Percentiles rank a stretch among this genome's conserved stretches.
phyloP scores from a whole-genome alignment of 2,329 filamentous ascomycete genomes.

The Juglanconis juglandina region DNA sequence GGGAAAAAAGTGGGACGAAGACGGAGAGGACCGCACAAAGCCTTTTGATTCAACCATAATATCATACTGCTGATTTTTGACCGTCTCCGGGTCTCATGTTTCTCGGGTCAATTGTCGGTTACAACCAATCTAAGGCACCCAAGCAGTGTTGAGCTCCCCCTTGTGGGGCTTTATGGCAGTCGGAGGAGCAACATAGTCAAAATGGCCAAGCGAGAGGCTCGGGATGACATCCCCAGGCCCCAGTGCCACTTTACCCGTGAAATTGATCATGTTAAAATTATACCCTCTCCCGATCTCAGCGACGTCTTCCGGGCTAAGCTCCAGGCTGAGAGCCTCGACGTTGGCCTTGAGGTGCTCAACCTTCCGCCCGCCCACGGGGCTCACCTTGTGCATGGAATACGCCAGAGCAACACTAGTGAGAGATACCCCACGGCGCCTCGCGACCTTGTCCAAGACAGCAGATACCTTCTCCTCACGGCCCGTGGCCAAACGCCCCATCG shows the following conservation, averaged over 20 bases:
- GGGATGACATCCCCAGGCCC: constrained; percentile 42
- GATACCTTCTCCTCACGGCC: constrained; percentile 53
- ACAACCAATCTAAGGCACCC: not conserved
- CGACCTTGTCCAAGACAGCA: constrained; percentile 47
- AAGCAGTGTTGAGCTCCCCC: not conserved
- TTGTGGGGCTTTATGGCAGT: constrained; percentile 13
- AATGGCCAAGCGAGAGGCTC: constrained; percentile 43
- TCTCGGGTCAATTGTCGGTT: no score
- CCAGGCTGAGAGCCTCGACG: constrained; percentile 62
- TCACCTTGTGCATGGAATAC: constrained; percentile 65
- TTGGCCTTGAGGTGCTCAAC: constrained; percentile 67
- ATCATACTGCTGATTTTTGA: no score
- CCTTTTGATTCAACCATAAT: no score
- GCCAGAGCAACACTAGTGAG: constrained; percentile 59
- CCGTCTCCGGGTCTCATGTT: no score
- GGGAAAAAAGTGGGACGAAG: no score
- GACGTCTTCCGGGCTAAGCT: constrained; percentile 60
- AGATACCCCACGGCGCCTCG: constrained; percentile 37
- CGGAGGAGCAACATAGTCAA: constrained; percentile 47
- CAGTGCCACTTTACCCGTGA: constrained; percentile 34
- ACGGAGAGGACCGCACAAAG: no score
- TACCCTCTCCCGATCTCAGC: constrained; percentile 60
- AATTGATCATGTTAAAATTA: constrained; percentile 59
- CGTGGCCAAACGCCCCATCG: constrained; percentile 22
- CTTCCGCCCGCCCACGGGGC: constrained; percentile 63